phyloP scores from a whole-genome alignment of 2,329 filamentous ascomycete species.

The Sporothrix pseudoabietina region DNA sequence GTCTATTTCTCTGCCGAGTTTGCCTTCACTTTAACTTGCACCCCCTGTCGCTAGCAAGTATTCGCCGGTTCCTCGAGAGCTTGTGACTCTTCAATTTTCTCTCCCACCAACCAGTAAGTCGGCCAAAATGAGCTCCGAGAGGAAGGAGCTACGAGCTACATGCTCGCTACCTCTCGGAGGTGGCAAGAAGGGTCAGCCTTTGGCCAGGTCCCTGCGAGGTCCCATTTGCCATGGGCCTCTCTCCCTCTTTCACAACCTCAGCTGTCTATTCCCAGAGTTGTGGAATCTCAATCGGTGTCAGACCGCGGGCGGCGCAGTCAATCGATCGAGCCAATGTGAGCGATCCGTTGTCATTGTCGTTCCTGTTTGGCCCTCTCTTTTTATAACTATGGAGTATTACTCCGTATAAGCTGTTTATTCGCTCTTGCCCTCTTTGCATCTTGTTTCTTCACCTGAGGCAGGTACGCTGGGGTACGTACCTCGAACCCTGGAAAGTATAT shows the following conservation, averaged over 20 bases:
- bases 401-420: background rate
- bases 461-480: background rate
- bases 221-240: background rate
- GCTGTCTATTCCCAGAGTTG: background rate
- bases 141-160: constrained; percentile 8
- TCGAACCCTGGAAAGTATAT: background rate
- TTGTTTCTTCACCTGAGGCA: background rate
- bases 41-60: background rate
- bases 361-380: background rate
- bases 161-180: constrained; percentile 5
- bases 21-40: background rate
- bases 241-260: background rate
- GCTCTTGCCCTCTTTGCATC: background rate
- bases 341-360: background rate
- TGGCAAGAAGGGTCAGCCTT: background rate
- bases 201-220: background rate
- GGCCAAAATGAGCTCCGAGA: constrained; percentile 18
- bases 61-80: background rate
- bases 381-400: background rate
- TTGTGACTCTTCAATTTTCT: background rate
- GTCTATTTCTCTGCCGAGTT: background rate
- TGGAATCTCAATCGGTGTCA: constrained; percentile 1
- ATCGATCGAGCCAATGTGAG: constrained; percentile 11
- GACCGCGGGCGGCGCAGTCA: background rate
- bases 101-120: background rate